Evolutionary conservation across 352 stramenopile species (phyloP), one percentile per base, ranked within the genome.

Genomic region (Sclerospora graminicola): DNA sequence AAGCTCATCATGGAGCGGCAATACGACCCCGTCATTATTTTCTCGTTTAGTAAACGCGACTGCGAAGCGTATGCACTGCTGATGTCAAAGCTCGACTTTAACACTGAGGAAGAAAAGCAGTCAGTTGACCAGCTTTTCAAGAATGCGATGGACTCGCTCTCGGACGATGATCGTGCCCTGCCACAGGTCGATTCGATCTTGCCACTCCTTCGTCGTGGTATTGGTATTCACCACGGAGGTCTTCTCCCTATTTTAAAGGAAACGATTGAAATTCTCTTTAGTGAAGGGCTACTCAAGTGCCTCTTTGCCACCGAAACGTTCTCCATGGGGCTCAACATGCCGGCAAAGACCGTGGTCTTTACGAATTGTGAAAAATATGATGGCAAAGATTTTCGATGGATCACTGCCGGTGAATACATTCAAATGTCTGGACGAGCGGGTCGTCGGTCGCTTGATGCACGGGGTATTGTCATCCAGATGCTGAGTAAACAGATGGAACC

Each of bases 241-340:
- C 63, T 99, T 29, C 67, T 99, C 26, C 97, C 97, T 6, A 99
- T 99, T 48, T 61, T 99, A 19, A 99, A 99, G 64, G 97, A 99
- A 73, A 95, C 99, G 65, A 97, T 89, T 30, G 78, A 89, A 46
- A 88, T 89, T 54, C 83, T 93, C 44, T 89, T 87, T 48, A 64
- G 84, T 14, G 94, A 98, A 63, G 94, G 94, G n/a, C 57, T 99
- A 15, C 84, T 99, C 41, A 99, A 99, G 73, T 89, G 91, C 36
- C 61, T 99, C 0, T 99, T 99, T 67, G 95, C 96, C 2, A 99
- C 97, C 0, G 97, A 99, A 52, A 97, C 91, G 2, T 96, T 96
- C 55, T 87, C 88, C 3, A 98, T 98, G 80, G 95, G 97, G 28
- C 88, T 99, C 44, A 99, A 99, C 66, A 99, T 99, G 97, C 96